A percentile compares a stretch with the other conserved stretches of the same genome.
phyloP scores from a whole-genome alignment of 805 yeast genomes.

The Schwanniomyces sp. region DNA sequence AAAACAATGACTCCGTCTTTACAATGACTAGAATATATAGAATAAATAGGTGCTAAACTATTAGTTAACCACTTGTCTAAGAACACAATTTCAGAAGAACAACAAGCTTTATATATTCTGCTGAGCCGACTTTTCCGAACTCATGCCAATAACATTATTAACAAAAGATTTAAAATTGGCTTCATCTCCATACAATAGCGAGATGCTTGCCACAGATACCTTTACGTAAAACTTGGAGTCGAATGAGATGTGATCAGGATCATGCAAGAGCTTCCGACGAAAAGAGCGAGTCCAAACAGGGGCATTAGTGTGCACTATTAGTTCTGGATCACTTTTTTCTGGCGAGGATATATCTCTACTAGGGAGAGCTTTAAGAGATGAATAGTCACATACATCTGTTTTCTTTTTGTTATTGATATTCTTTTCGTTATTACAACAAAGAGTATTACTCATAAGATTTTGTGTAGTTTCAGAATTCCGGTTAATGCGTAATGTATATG shows the following conservation, averaged over 20 bases:
- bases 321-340: not conserved
- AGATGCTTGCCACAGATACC: not conserved
- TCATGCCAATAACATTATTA: not conserved
- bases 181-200: not conserved
- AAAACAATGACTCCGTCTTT: not conserved
- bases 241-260: not conserved
- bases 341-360: not conserved
- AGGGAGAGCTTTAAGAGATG: no score
- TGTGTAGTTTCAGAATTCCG: not conserved
- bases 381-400: no score
- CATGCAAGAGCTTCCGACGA: not conserved
- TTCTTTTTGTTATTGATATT: no score
- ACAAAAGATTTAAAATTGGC: not conserved
- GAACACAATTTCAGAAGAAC: not conserved
- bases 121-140: not conserved
- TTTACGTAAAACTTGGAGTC: not conserved
- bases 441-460: no score
- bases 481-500: not conserved
- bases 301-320: not conserved
- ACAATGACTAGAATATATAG: not conserved
- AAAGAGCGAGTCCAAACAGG: not conserved
- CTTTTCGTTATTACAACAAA: no score
- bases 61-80: not conserved
- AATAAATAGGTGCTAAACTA: not conserved
- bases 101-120: not conserved